Base-by-base conservation (phyloP, 2,329 filamentous ascomycete genomes). In the Alternaria sp. region DNA sequence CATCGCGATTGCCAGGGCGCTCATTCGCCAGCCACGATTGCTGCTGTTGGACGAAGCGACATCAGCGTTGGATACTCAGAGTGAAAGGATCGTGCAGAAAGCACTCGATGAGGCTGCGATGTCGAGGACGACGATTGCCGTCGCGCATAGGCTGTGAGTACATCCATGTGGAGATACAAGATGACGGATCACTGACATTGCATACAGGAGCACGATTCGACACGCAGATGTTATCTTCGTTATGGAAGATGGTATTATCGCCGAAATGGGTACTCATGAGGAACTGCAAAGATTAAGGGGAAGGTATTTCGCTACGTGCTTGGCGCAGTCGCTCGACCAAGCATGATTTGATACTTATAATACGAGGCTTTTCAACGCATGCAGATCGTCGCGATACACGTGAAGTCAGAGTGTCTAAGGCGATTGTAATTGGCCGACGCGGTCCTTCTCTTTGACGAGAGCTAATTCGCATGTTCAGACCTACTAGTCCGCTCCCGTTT, bases 1-100 rank as follows among this genome's bases (percentile, higher is more conserved):
- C 7, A 85, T 96, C 20, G 89, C 91, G 0, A 92, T 93, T 63
- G 90, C 90, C 0, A 84, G 90, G 3, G 89, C 89, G 4, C 87
- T 93, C 7, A 84, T 92, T 25, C 86, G 88, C 33, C 80, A 87
- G 47, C 90, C 90, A 0, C 80, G 62, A 21, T 72, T 89, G 4
- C 75, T 89, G 3, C 76, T 89, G 0, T 79, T 90, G 0, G 88
- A 90, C 57, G 87, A 89, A 73, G 87, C 88, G 4, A 89, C 87
- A 0, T 45, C 25, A 2, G 33, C 37, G 6, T 20, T 54, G 18
- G 50, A 47, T 2, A 28, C 43, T 12, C 21, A 55, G 5, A 7
- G 79, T 80, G 71, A 70, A 72, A 49, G 76, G 78, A 21, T 58
- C 44, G 47, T 28, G 30, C 50, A 56, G 55, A 45, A 51, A 49